Evolutionary conservation across 306 rosid genomes (phyloP).

Genomic region (Fragaria vesca): DNA sequence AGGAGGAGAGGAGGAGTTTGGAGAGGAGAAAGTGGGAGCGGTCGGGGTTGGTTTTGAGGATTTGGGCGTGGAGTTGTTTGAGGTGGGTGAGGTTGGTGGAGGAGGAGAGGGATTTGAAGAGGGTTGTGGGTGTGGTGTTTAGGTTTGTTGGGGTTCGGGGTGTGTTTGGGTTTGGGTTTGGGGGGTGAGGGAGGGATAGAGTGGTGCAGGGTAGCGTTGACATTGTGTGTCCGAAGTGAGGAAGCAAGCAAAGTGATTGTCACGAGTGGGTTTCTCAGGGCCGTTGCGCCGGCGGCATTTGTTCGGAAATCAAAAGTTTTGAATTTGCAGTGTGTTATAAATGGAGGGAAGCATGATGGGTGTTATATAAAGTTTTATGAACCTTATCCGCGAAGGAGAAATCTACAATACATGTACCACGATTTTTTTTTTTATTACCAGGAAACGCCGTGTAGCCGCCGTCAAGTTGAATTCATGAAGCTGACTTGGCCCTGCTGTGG

Average conservation of each 20-base stretch:
- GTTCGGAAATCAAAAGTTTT: not conserved
- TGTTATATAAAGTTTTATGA: not conserved
- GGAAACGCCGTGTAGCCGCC: no score
- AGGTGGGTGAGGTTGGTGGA: conserved; percentile 45
- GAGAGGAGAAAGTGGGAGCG: conserved; percentile 40
- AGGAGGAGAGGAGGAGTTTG: conserved; percentile 45
- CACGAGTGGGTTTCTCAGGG: not conserved
- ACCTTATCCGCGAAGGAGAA: no score
- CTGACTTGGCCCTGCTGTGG: no score
- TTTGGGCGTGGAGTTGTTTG: conserved; percentile 69
- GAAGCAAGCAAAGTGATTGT: not conserved
- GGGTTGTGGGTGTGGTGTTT: conserved; percentile 17
- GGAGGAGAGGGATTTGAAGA: conserved; percentile 43
- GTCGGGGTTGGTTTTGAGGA: conserved; percentile 46
- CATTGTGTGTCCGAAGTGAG: conserved; percentile 32
- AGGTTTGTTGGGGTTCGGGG: conserved; percentile 12
- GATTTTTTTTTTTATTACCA: no score
- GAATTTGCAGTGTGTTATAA: not conserved
- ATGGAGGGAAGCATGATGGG: not conserved
- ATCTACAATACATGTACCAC: no score
- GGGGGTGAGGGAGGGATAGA: conserved; percentile 29
- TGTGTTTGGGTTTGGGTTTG: conserved; percentile 18
- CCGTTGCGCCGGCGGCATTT: no score
- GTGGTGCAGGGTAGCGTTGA: conserved; percentile 19
- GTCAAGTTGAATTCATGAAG: no score